A percentile compares a stretch with the other conserved stretches of the same genome.
These are phyloP conservation scores for Xanthoceras sorbifolium DNA, from an alignment of 345 rosid species.

Conservation along the genomic window DNA sequence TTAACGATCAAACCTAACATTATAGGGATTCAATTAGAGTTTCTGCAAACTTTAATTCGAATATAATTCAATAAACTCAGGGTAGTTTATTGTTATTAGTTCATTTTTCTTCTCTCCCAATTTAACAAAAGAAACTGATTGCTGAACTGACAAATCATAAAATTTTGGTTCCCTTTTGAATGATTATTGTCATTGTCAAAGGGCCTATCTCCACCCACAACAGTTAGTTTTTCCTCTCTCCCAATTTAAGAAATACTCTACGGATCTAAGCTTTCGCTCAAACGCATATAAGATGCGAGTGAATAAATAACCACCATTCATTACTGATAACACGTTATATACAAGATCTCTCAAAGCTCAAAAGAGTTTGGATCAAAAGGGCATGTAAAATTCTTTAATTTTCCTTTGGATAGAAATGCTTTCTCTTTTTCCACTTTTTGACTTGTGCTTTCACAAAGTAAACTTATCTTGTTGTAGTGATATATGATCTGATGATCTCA, in stretches of 20 bases:
- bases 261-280: too few species aligned
- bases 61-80: too few species aligned
- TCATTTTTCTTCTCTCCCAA: too few species aligned
- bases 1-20: too few species aligned
- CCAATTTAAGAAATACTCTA: conserved; percentile 1
- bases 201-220: background rate
- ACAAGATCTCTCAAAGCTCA: background rate
- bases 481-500: background rate
- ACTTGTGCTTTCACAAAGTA: conserved; percentile 22
- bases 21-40: too few species aligned
- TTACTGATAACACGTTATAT: too few species aligned
- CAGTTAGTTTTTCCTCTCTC: background rate
- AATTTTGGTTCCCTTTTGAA: background rate
- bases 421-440: conserved; percentile 20
- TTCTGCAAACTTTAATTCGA: too few species aligned
- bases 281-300: background rate
- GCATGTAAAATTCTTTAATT: background rate
- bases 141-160: conserved; percentile 13
- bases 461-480: background rate
- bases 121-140: conserved; percentile 27
- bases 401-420: conserved; percentile 12
- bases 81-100: too few species aligned
- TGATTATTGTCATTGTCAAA: background rate
- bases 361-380: background rate
- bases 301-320: too few species aligned